Base-by-base conservation (phyloP, 176 grass and related monocot genomes). In the Triticum monococcum region DNA sequence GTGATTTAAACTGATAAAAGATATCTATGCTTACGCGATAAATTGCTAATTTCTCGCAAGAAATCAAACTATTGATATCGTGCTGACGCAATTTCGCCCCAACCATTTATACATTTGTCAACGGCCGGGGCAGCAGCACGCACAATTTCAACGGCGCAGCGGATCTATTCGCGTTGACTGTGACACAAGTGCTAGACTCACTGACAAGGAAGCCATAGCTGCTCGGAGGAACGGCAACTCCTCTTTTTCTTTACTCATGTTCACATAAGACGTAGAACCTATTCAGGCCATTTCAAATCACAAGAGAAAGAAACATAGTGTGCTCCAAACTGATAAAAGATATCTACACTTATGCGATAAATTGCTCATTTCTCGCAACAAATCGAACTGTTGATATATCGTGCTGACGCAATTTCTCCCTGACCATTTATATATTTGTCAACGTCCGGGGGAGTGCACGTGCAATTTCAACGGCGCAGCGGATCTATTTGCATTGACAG, bases 321-420 rank as follows among this genome's bases (percentile, higher is more conserved):
- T 35, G 74, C 16, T 86, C 56, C 18, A 13, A 50, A 45, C 48
- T 50, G 24, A 73, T 57, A 4, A 14, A 75, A 68, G 17, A 54
- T 17, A n/a, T 32, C 31, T 46, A 9, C 9, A 14, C 18, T 73
- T 32, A 37, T 67, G 54, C 48, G 6, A 60, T 10, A 77, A 12
- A 79, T 67, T 1, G 25, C 68, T 48, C 10, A 84, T 91, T 84
- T 91, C 46, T 80, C 46, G 2, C 35, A 35, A 90, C 24, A 87
- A 68, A 79, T 46, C 12, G 25, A 81, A 86, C 3, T 60, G 57
- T 23, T 33, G 45, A 35, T 20, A 74, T 71, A 84, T 46, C 61
- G 11, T 2, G 23, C 1, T n/a, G 12, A 2, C 28, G 9, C 45
- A 4, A 76, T 64, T 81, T 87, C 46, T 68, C 68, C 3, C 26